Conservation (phyloP, 805 yeast genomes). For the Hanseniaspora valbyensis region DNA sequence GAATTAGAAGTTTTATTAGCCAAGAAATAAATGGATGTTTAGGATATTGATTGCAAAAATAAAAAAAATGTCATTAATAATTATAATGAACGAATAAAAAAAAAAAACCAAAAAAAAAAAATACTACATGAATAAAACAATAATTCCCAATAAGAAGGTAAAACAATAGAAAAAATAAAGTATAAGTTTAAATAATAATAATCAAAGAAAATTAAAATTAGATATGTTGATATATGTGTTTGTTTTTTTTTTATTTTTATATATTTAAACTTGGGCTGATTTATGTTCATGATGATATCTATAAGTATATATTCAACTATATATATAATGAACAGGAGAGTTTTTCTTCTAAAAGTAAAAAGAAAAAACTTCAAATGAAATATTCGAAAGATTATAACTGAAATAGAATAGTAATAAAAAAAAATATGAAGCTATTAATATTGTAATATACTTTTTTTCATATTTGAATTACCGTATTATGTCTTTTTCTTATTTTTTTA, state of each 20-base stretch:
- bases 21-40: slow-evolving; percentile 20
- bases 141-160: not conserved
- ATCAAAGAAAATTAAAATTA: not conserved
- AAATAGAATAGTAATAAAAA: not conserved
- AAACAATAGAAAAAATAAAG: not conserved
- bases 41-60: not conserved
- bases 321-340: not conserved
- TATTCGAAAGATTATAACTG: slow-evolving; percentile 6
- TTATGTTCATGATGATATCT: not conserved
- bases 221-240: no score
- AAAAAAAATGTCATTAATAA: not conserved
- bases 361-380: not conserved
- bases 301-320: not conserved
- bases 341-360: no score
- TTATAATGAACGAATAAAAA: not conserved
- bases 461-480: no score
- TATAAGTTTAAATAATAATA: not conserved
- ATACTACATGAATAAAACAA: not conserved
- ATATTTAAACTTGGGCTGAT: not conserved
- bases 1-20: slow-evolving; percentile 83
- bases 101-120: not conserved
- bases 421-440: not conserved
- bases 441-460: no score
- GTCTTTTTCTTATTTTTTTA: no score
- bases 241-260: no score